Evolutionary conservation across 78 protist genomes (phyloP).

Genomic region (Planoprotostelium fungivorum): DNA sequence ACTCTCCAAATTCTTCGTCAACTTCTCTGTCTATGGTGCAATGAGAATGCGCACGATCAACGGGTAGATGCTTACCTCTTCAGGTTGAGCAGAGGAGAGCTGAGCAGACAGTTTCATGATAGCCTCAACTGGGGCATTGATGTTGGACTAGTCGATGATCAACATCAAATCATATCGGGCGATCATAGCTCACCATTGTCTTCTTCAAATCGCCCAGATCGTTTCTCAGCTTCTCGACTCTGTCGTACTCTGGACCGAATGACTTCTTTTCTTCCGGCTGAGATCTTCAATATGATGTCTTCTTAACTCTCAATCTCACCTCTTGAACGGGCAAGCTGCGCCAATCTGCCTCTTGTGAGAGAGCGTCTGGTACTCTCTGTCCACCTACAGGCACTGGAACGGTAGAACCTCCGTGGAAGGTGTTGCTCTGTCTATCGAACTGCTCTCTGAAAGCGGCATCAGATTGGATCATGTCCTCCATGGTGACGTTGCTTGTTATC

Average conservation of each 20-base stretch:
- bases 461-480: neutral
- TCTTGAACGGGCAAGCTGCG: neutral
- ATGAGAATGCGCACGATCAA: neutral
- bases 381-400: neutral
- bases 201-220: neutral
- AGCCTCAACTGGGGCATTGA: neutral
- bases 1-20: neutral
- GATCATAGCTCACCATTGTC: neutral
- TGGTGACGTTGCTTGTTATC: too few relatives aligned
- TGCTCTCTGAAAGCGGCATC: neutral
- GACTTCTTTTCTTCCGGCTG: neutral
- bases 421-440: neutral
- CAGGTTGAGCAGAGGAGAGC: neutral
- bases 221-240: neutral
- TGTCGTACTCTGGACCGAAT: neutral
- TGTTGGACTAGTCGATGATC: neutral
- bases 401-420: neutral
- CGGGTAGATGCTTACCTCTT: neutral
- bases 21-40: neutral
- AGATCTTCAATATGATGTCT: neutral
- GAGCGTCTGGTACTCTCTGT: neutral
- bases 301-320: neutral
- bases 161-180: too few relatives aligned
- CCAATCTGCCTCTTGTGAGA: neutral
- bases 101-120: neutral